Evolutionary conservation across 2,329 filamentous ascomycete species (phyloP), one percentile per base, ranked within the genome.

Genomic region (Botrytis tulipae): DNA sequence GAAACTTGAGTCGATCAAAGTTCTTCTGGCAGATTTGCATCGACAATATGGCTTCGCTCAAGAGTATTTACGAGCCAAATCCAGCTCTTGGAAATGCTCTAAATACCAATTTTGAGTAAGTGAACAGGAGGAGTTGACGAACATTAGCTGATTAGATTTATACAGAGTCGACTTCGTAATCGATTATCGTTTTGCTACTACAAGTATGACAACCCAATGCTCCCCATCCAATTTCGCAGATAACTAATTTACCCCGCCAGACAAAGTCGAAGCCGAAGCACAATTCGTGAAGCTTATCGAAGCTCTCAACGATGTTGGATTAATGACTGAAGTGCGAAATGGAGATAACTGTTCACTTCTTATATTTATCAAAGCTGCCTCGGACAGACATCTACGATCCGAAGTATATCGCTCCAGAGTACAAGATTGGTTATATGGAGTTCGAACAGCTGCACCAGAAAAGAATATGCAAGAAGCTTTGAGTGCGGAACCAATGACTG

Each of bases 341-440:
- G 94, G 94, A 73, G 90, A 92, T 77, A 88, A 90, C 42, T 86
- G 89, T 73, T 93, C 93, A 4, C 85, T 98, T 57, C 86, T 98
- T 66, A 84, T 98, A 77, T 98, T 97, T 81, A 87, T 95, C 80
- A 92, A 91, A 80, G 89, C 97, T 60, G 90, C 92, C 51, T 94
- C 93, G 35, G 87, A 92, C 75, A 86, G 90, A 78, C 89, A 94
- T 76, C 86, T 99, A 74, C 89, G 88, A 74, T 90, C 91, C 76
- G 93, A 97, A 79, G 88, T 97, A 68, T 97, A 97, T 82, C 90
- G 94, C 76, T 93, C 93, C 73, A 90, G 96, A 76, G 91, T 98
- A 29, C 93, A 94, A 81, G 96, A 98, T 83, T 99, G 95, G 94
- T 89, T 98, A 48, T 92, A 96, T 81, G 94, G 95, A 70, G 92